Percentiles rank a stretch among this genome's conserved stretches.
Evolutionary conservation across 2,329 filamentous ascomycete species (phyloP).

Genomic region (Fusarium oligoseptatum): DNA sequence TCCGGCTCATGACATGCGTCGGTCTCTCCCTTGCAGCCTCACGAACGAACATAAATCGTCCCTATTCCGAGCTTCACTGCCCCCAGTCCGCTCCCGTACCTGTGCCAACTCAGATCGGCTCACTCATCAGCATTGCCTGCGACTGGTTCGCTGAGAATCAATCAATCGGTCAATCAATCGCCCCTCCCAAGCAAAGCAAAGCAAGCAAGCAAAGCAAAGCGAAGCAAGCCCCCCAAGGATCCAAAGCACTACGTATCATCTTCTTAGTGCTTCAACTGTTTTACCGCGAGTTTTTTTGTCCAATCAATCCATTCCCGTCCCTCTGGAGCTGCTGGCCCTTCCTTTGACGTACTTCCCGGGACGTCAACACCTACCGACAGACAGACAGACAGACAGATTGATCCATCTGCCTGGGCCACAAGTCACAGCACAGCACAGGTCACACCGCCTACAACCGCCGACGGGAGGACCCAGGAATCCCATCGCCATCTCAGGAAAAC

Average conservation of each 20-base stretch:
- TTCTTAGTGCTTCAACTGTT: conserved; percentile 46
- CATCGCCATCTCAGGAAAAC: conserved; percentile 46
- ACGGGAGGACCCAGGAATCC: conserved; percentile 44
- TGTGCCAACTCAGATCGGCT: conserved; percentile 44
- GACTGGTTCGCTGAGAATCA: conserved; percentile 46
- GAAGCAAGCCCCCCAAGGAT: conserved; percentile 19
- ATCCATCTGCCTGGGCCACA: conserved; percentile 44
- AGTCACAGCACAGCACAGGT: conserved; percentile 42
- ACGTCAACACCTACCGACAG: not conserved
- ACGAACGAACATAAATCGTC: conserved; percentile 49
- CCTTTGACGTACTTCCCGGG: conserved; percentile 3
- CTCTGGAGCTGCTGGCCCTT: conserved; percentile 39
- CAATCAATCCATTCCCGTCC: conserved; percentile 29
- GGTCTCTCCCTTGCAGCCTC: conserved; percentile 45
- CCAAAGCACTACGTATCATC: conserved; percentile 45
- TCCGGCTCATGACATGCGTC: conserved; percentile 47
- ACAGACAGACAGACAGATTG: conserved; percentile 29
- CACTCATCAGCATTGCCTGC: conserved; percentile 34
- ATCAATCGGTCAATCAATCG: not conserved
- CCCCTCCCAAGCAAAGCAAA: conserved; percentile 2
- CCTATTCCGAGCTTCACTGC: conserved; percentile 42
- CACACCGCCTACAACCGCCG: conserved; percentile 49
- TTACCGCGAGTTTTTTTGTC: conserved; percentile 39
- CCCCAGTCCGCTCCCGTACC: conserved; percentile 23
- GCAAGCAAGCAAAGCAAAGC: not conserved